Evolutionary conservation across 257 asterid genomes (phyloP).

Genomic region (Echites panduratus): DNA sequence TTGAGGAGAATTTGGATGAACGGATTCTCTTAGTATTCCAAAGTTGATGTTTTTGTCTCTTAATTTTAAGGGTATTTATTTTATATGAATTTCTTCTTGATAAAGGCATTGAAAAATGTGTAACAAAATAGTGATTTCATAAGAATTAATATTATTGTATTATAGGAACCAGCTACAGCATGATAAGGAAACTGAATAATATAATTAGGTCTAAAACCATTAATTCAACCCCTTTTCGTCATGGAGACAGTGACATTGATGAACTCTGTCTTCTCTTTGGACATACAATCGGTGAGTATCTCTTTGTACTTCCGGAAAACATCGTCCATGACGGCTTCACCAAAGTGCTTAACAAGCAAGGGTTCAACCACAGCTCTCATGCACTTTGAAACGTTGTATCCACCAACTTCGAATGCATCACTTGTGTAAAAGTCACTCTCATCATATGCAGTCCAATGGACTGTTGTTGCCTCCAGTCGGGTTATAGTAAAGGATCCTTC

Average conservation of each 20-base stretch:
- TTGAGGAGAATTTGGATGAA: too few species aligned
- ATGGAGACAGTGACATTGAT: slow-evolving; percentile 22
- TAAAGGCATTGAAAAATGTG: too few species aligned
- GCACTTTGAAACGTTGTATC: slow-evolving; percentile 42
- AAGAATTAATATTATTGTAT: too few species aligned
- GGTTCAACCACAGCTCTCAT: slow-evolving; percentile 71
- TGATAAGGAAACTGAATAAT: too few species aligned
- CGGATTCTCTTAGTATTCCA: too few species aligned
- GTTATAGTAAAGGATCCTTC: slow-evolving; percentile 47
- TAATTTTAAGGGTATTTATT: too few species aligned
- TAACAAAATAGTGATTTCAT: too few species aligned
- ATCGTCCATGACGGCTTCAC: slow-evolving; percentile 32
- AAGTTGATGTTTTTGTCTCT: too few species aligned
- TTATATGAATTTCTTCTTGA: too few species aligned
- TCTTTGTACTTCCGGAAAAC: slow-evolving; percentile 32
- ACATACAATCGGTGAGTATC: slow-evolving; percentile 21
- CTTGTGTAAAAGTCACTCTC: background rate
- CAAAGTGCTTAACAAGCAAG: slow-evolving; percentile 49
- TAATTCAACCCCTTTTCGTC: background rate
- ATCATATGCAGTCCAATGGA: slow-evolving; percentile 41
- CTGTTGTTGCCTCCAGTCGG: slow-evolving; percentile 33
- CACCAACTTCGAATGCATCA: slow-evolving; percentile 12
- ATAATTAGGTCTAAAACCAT: too few species aligned
- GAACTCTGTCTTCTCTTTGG: slow-evolving; percentile 30
- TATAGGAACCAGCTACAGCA: too few species aligned